Conservation (phyloP, 805 yeast species). For the Kluyveromyces dobzhanskii region DNA sequence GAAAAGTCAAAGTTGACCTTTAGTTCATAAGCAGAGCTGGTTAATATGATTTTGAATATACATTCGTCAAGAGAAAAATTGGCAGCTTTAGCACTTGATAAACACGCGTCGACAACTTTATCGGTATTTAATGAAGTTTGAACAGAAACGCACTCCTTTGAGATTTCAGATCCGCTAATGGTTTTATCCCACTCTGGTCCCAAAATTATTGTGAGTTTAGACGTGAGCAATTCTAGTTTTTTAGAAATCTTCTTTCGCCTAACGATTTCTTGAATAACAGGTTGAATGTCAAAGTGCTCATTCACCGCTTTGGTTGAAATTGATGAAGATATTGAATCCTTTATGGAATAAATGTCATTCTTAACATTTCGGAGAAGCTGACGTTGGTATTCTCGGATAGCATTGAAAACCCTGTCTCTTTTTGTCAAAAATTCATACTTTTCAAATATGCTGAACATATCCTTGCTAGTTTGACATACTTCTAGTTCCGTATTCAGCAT, state of each 20-base stretch:
- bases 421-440: slow-evolving; percentile 40
- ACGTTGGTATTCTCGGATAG: slow-evolving; percentile 52
- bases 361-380: slow-evolving; percentile 42
- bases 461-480: slow-evolving; percentile 32
- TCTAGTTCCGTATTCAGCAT: slow-evolving; percentile 34
- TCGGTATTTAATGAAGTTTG: slow-evolving; percentile 39
- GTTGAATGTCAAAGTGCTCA: slow-evolving; percentile 39
- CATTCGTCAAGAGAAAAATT: slow-evolving; percentile 24
- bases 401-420: slow-evolving; percentile 48
- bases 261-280: slow-evolving; percentile 37
- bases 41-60: slow-evolving; percentile 33
- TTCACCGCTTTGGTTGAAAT: slow-evolving; percentile 29
- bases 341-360: slow-evolving; percentile 37
- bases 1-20: slow-evolving; percentile 45
- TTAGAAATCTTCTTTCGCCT: slow-evolving; percentile 46
- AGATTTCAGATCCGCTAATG: slow-evolving; percentile 60
- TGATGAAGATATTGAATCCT: slow-evolving; percentile 32
- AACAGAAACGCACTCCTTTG: slow-evolving; percentile 39
- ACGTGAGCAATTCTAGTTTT: slow-evolving; percentile 35
- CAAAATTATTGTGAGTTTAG: slow-evolving; percentile 41
- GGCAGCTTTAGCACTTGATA: slow-evolving; percentile 21
- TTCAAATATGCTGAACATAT: slow-evolving; percentile 45
- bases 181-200: slow-evolving; percentile 55
- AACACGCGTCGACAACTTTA: slow-evolving; percentile 42
- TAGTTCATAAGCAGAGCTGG: slow-evolving; percentile 26